Conservation (phyloP, 495 filamentous ascomycete species). For the Penicillium samsonianum region DNA sequence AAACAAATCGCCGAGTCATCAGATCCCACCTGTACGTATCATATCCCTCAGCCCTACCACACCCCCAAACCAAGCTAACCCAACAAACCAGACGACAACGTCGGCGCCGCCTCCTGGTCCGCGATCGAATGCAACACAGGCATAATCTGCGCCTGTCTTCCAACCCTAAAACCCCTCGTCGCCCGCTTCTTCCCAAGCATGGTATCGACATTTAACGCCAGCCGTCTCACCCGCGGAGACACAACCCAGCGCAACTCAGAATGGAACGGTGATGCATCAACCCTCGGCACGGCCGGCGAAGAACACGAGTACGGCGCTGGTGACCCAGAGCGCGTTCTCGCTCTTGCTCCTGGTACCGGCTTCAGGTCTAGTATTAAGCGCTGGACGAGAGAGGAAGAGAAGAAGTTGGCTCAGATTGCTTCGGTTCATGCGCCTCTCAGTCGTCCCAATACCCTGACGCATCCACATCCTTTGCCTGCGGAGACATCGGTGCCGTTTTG, state of each 20-base stretch:
- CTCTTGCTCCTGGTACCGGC: conserved; percentile 24
- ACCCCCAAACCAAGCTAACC: conserved; percentile 8
- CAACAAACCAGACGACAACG: conserved; percentile 48
- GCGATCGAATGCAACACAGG: conserved; percentile 86
- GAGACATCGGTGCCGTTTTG: neutral
- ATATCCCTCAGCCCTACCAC: neutral
- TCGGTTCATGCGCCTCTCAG: conserved; percentile 6
- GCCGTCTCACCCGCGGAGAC: conserved; percentile 20
- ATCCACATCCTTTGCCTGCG: neutral
- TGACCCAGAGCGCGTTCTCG: conserved; percentile 29
- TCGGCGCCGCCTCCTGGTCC: conserved; percentile 69
- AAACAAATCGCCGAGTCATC: conserved; percentile 41
- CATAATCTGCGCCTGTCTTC: conserved; percentile 88
- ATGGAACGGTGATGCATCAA: conserved; percentile 40
- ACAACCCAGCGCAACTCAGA: conserved; percentile 25
- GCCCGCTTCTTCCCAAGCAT: conserved; percentile 39
- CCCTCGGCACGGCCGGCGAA: conserved; percentile 33
- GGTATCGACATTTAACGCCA: conserved; percentile 31
- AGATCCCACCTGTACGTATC: conserved; percentile 45
- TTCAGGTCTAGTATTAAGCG: conserved; percentile 6
- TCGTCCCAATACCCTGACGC: conserved; percentile 1
- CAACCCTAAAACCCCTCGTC: conserved; percentile 80
- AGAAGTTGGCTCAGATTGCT: conserved; percentile 3
- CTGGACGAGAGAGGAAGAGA: conserved; percentile 14
- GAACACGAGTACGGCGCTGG: conserved; percentile 37